Conservation (phyloP, 2,329 filamentous ascomycete genomes). For the Trichoderma koningiopsis region DNA sequence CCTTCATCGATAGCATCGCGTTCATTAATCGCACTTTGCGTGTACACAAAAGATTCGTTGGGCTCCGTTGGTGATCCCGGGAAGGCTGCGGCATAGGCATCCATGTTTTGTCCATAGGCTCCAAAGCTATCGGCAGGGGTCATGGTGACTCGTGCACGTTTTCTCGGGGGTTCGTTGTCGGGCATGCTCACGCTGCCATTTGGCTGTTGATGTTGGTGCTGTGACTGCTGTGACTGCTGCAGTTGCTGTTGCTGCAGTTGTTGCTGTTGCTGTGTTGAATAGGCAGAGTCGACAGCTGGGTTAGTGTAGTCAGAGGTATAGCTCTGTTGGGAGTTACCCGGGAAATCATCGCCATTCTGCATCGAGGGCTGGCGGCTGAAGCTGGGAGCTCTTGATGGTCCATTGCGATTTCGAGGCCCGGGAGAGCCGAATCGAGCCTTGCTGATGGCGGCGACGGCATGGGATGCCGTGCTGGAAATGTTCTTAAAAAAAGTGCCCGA, state of each 20-base stretch:
- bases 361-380: slow-evolving; percentile 73
- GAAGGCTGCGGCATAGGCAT: slow-evolving; percentile 51
- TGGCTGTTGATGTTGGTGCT: slow-evolving; percentile 37
- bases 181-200: slow-evolving; percentile 44
- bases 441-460: slow-evolving; percentile 93
- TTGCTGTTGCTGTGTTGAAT: slow-evolving; percentile 56
- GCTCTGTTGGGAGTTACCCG: slow-evolving; percentile 81
- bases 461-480: slow-evolving; percentile 89
- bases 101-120: slow-evolving; percentile 53
- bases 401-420: slow-evolving; percentile 65
- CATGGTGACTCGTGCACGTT: slow-evolving; percentile 65
- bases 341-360: slow-evolving; percentile 69
- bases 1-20: slow-evolving; percentile 50
- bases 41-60: slow-evolving; percentile 76
- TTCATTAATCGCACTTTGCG: slow-evolving; percentile 51
- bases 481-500: slow-evolving; percentile 96
- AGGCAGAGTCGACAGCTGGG: slow-evolving; percentile 62
- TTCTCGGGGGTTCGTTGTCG: slow-evolving; percentile 76
- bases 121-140: slow-evolving; percentile 61
- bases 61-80: slow-evolving; percentile 77
- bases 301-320: slow-evolving; percentile 75
- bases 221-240: slow-evolving; percentile 31
- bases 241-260: not conserved
- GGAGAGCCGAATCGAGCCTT: slow-evolving; percentile 94
- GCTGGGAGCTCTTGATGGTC: slow-evolving; percentile 66